phyloP scores from a whole-genome alignment of 306 rosid species.

The Geum urbanum region DNA sequence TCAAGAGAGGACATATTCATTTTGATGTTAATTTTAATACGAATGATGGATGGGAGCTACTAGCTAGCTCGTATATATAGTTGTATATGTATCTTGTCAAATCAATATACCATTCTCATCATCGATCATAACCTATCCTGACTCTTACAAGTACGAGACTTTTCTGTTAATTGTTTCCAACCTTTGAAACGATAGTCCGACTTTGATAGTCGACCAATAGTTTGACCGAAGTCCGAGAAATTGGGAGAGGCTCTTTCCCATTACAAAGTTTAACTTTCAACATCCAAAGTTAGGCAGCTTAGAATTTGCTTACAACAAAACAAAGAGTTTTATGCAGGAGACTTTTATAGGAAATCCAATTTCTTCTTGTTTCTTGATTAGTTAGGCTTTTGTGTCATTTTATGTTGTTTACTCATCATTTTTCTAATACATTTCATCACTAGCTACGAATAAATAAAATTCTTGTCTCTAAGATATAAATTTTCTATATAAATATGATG shows the following conservation, averaged over 20 bases:
- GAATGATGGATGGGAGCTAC: not conserved
- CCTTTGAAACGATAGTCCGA: not conserved
- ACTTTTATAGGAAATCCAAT: not conserved
- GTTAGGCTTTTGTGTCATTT: not conserved
- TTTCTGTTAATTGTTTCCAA: not conserved
- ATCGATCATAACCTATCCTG: not conserved
- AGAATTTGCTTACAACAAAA: not conserved
- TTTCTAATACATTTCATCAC: not conserved
- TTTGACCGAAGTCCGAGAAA: slow-evolving; percentile 11
- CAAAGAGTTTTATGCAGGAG: not conserved
- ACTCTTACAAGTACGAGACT: not conserved
- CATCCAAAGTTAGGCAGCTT: not conserved
- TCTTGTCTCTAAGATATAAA: too few species aligned
- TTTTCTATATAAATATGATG: too few species aligned
- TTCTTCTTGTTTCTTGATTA: not conserved
- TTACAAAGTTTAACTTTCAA: not conserved
- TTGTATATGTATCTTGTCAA: too few species aligned
- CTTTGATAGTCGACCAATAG: too few species aligned
- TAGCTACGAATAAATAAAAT: too few species aligned
- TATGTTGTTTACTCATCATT: not conserved
- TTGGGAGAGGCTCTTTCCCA: slow-evolving; percentile 6
- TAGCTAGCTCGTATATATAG: too few species aligned
- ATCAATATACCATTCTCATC: not conserved
- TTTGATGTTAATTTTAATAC: not conserved
- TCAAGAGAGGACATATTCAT: not conserved